These are phyloP conservation scores for Trametes villosa DNA, from an alignment of 768 basidiomycete species.

Conservation along the genomic window DNA sequence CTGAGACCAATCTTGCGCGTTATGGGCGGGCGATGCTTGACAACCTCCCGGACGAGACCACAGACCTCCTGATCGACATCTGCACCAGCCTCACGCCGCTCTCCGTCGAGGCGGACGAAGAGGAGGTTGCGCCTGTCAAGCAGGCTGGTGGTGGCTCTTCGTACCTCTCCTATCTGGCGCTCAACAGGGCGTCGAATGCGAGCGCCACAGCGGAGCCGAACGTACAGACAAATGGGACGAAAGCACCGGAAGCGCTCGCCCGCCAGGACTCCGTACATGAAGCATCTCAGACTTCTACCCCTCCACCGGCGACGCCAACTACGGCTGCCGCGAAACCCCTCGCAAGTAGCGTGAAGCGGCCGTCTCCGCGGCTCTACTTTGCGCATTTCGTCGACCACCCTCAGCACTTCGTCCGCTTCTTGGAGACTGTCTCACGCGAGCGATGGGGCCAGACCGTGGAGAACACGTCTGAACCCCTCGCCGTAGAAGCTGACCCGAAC, in stretches of 20 bases:
- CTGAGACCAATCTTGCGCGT: slow-evolving; percentile 82
- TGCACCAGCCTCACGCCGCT: slow-evolving; percentile 72
- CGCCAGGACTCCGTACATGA: slow-evolving; percentile 43
- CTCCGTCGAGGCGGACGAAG: slow-evolving; percentile 44
- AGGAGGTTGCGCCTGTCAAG: slow-evolving; percentile 35
- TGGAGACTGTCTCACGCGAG: slow-evolving; percentile 81
- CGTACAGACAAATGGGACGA: slow-evolving; percentile 2
- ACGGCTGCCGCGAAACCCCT: slow-evolving; percentile 26
- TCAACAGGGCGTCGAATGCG: slow-evolving; percentile 56
- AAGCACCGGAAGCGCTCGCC: background rate
- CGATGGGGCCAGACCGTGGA: slow-evolving; percentile 82
- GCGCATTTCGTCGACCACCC: slow-evolving; percentile 93
- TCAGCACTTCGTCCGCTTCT: slow-evolving; percentile 79
- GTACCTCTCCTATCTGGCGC: slow-evolving; percentile 79
- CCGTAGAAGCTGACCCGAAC: slow-evolving; percentile 25
- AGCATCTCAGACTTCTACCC: slow-evolving; percentile 31
- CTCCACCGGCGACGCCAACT: slow-evolving; percentile 31
- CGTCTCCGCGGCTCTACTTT: slow-evolving; percentile 88
- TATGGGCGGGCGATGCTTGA: slow-evolving; percentile 89
- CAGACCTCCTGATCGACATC: slow-evolving; percentile 87
- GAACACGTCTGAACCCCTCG: slow-evolving; percentile 25
- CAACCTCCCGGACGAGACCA: slow-evolving; percentile 85
- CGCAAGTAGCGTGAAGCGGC: slow-evolving; percentile 49
- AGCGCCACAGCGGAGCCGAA: slow-evolving; percentile 24
- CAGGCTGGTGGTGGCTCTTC: slow-evolving; percentile 49